phyloP scores from a whole-genome alignment of 106 monocot species.

The Agapanthus africanus region DNA sequence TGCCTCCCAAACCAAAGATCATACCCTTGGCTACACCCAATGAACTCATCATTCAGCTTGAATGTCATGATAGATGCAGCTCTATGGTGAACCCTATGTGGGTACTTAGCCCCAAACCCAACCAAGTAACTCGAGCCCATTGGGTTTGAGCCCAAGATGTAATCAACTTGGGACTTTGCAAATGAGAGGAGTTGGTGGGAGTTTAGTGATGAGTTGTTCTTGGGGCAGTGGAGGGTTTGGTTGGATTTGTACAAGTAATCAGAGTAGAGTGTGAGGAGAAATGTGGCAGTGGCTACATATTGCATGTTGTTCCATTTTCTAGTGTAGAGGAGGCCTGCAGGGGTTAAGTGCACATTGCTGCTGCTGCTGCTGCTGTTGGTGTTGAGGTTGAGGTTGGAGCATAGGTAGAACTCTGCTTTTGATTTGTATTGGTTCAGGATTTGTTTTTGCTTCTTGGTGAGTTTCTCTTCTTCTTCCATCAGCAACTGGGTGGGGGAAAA shows the following conservation, averaged over 20 bases:
- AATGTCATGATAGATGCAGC: conserved; percentile 40
- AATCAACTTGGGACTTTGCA: conserved; percentile 38
- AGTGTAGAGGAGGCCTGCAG: conserved; percentile 41
- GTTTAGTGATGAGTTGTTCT: conserved; percentile 1
- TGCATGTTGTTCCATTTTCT: conserved; percentile 69
- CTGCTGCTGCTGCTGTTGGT: conserved; percentile 24
- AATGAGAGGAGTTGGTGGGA: conserved; percentile 14
- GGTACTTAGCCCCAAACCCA: conserved; percentile 36
- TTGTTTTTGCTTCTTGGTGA: background rate
- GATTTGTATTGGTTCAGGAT: conserved; percentile 26
- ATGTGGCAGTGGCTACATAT: conserved; percentile 39
- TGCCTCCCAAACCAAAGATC: conserved; percentile 42
- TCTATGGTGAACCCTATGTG: conserved; percentile 46
- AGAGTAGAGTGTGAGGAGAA: conserved; percentile 47
- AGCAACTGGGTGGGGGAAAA: background rate
- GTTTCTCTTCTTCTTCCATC: background rate
- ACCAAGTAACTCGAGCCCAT: conserved; percentile 43
- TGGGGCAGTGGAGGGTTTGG: conserved; percentile 16
- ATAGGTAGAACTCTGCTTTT: conserved; percentile 51
- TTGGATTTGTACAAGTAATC: conserved; percentile 17
- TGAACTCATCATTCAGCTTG: conserved; percentile 29
- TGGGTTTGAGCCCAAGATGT: conserved; percentile 52
- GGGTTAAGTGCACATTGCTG: conserved; percentile 31
- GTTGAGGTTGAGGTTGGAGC: conserved; percentile 33
- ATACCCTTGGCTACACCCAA: conserved; percentile 58